phyloP scores from a whole-genome alignment of 345 rosid species.

The Orychophragmus violaceus region DNA sequence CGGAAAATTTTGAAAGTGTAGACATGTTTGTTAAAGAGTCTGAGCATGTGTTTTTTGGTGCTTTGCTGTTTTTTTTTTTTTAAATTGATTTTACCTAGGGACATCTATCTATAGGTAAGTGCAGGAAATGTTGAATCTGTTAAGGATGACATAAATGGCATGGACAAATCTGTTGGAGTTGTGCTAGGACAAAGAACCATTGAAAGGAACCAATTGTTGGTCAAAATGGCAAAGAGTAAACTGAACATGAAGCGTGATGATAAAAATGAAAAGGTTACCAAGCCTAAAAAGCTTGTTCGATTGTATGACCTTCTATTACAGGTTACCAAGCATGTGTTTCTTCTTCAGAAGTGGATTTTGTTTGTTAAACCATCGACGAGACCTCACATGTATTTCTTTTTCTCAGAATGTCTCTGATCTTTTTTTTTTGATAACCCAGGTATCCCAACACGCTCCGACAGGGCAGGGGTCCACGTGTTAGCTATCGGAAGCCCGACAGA shows the following conservation, averaged over 20 bases:
- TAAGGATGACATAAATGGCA: slow-evolving; percentile 87
- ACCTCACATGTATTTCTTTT: slow-evolving; percentile 8
- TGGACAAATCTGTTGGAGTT: slow-evolving; percentile 94
- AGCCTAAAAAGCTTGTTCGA: slow-evolving; percentile 96
- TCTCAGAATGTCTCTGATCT: slow-evolving; percentile 88
- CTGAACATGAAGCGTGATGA: slow-evolving; percentile 80
- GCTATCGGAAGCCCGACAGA: too few species aligned
- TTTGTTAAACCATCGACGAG: slow-evolving; percentile 8
- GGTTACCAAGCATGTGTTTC: slow-evolving; percentile 35
- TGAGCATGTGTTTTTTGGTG: neutral
- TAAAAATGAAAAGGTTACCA: slow-evolving; percentile 77
- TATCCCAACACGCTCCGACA: too few species aligned
- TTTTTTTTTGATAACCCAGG: too few species aligned
- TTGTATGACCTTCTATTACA: slow-evolving; percentile 81
- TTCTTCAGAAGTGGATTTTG: neutral
- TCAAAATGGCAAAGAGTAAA: too few species aligned
- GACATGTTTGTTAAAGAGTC: neutral
- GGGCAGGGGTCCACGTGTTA: too few species aligned
- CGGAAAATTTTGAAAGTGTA: neutral
- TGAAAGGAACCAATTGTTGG: slow-evolving; percentile 85
- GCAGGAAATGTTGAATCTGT: too few species aligned
- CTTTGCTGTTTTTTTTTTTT: slow-evolving; percentile 22
- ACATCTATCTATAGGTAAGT: slow-evolving; percentile 45
- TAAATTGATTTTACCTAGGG: slow-evolving; percentile 11
- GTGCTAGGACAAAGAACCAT: slow-evolving; percentile 84